Evolutionary conservation across 176 grass and related monocot genomes (phyloP), one percentile per base, ranked within the genome.

Genomic region (Aegilops sharonensis): DNA sequence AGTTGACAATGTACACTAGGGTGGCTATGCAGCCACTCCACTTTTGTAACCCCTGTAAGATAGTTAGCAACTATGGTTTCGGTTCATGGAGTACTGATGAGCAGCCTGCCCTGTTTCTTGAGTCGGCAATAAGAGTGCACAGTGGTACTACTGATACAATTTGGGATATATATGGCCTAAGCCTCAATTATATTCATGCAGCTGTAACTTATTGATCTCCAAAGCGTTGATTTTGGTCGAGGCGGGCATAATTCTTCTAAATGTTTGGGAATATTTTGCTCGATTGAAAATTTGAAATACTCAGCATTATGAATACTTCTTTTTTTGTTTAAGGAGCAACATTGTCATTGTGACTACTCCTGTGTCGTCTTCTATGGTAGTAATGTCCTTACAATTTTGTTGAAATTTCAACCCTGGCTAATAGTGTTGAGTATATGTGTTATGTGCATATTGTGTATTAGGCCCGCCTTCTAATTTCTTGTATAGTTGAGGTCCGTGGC

Each of bases 41-140:
- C 57, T 78, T 87, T 87, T 79, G 84, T 78, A 90, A 84, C 56
- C 42, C 70, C 20, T 87, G 79, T 83, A 87, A 12, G 11, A 60
- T 85, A 91, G 85, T 68, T 77, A 88, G 86, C 21, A 42, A 66
- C 78, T 60, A 39, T 78, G 40, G 12, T 81, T 85, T 85, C 62
- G 72, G 32, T 72, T 64, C 69, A 80, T 10, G 11, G 54, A 45
- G 17, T 65, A 39, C 29, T 64, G 48, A 63, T 78, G 86, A 31
- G 57, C 24, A 56, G 40, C 52, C 64, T 6, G 40, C 52, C 64
- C 9, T 81, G 11, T 81, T 88, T 75, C 48, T 84, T 29, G 25
- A 72, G 76, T 79, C 77, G 82, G 78, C 64, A 91, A 91, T 88
- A 88, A 91, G 71, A 72, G 63, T 81, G 25, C 40, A 45, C 39